Conservation (phyloP, 140 eudicot genomes). For the Ambrosia hybrid region DNA sequence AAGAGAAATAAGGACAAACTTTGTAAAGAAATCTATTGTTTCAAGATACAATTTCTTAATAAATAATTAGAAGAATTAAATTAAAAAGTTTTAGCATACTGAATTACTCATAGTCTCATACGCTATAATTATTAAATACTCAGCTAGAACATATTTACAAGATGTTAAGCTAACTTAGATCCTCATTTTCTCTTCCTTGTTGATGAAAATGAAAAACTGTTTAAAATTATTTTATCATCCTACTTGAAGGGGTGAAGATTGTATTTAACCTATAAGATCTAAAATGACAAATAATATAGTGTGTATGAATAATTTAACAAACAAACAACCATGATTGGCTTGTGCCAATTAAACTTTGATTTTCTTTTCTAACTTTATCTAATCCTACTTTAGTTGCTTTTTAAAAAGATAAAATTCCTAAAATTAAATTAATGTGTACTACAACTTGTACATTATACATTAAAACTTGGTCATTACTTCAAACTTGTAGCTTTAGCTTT, state of each 20-base stretch:
- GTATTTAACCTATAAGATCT: not conserved
- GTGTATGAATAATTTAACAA: not conserved
- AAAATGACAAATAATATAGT: not conserved
- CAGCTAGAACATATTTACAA: not conserved
- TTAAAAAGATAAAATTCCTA: constrained; percentile 4
- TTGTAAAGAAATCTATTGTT: not conserved
- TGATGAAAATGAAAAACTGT: not conserved
- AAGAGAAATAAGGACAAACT: not conserved
- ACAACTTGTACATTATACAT: constrained; percentile 2
- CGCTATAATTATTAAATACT: not conserved
- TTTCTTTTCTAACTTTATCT: constrained; percentile 3
- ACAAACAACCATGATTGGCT: not conserved
- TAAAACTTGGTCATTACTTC: constrained; percentile 8
- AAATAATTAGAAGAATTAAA: not conserved
- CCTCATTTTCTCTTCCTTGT: constrained; percentile 3
- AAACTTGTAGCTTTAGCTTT: constrained; percentile 23
- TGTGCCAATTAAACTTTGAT: constrained; percentile 8
- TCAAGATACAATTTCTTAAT: not conserved
- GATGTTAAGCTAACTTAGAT: not conserved
- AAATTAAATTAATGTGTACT: not conserved
- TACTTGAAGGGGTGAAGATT: not conserved
- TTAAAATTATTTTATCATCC: not conserved
- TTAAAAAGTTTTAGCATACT: not conserved
- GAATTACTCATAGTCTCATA: too few relatives aligned
- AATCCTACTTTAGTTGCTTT: constrained; percentile 13